Evolutionary conservation across 2,329 filamentous ascomycete species (phyloP), one percentile per base, ranked within the genome.

Genomic region (Ascochyta koolunga): DNA sequence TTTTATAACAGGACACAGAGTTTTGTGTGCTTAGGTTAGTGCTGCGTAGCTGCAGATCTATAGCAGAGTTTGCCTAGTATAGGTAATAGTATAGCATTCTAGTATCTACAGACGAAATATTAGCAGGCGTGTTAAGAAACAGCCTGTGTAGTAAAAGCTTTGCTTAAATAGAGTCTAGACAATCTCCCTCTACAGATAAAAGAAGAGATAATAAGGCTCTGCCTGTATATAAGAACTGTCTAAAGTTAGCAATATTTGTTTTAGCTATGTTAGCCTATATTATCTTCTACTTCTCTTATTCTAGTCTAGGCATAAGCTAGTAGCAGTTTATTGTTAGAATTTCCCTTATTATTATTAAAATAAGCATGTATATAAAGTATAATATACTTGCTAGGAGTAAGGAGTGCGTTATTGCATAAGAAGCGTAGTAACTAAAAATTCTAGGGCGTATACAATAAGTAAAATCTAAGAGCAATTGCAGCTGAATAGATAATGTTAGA

Each of bases 181-280:
- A 15, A 55, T 50, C 35, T n/a, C 33, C 52, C 29, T 46, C 50
- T 45, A 36, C 16, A 50, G 9, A 29, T 4, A 8, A 4, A 31
- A 55, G 52, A 10, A 50, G 25, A 40, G 18, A 50, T n/a, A 50
- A 36, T 40, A 50, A 50, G 50, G 52, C 52, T 55, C 45, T 55
- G 7, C 7, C 36, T 45, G 22, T 46, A 9, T 10, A 55, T 41
- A 55, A 41, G 45, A 55, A 44, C 52, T 55, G 24, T 29, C 21
- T 41, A 46, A 22, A 41, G 36, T 55, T 50, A 55, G 52, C 22
- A 29, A 18, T 41, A 55, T 55, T n/a, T 33, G 45, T 11, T 22
- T 38, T 50, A 32, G 18, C 50, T 11, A 36, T 55, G 18, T 9
- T 55, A 29, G 10, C 27, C 27, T 29, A 29, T 8, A 29, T 29